Base-by-base conservation (phyloP, 2,329 filamentous ascomycete species). In the Penicillium corylophilum region DNA sequence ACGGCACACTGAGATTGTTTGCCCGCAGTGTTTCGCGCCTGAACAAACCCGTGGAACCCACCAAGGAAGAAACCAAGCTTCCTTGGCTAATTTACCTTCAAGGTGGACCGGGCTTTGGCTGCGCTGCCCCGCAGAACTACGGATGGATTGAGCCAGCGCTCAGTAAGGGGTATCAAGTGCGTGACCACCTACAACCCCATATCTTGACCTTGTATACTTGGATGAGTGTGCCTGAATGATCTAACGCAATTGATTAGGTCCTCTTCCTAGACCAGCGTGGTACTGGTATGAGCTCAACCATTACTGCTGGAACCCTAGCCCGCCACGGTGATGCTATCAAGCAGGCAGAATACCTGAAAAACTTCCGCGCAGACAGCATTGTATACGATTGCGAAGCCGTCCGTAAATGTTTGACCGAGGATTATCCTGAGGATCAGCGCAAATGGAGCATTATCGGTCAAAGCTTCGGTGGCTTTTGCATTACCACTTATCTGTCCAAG, bases 251-350 rank as follows among this genome's bases (percentile, higher is more conserved):
- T 26, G 36, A 48, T 24, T 54, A 77, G 74, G 69, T 85, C 41
- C 81, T 97, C 2, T 86, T 88, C 57, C 80, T 97, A n/a, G 93
- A 97, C 70, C 92, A 96, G 69, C 84, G 93, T 45, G 93, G 93
- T 12, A 95, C 90, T 3, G 93, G 93, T 1, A 76, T 95, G 45
- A 95, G 89, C 66, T 88, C 85, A 2, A 88, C 92, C 1, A 82
- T 96, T 38, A 88, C 88, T 1, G 84, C 88, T 8, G 82, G 81
- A 8, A 90, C 87, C 6, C 79, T 96, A 4, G 80, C 82, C 29
- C 74, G 82, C 12, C 80, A 85, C 35, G 88, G 87, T 5, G 81
- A 82, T 52, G 75, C 82, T 1, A 71, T 81, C 41, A 82, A 83
- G 51, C 90, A 96, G 71, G 88, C 87, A 6, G 81, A 85, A 47